These are phyloP conservation scores for Rosa hybrid DNA, from an alignment of 331 rosid genomes.

Conservation along the genomic window DNA sequence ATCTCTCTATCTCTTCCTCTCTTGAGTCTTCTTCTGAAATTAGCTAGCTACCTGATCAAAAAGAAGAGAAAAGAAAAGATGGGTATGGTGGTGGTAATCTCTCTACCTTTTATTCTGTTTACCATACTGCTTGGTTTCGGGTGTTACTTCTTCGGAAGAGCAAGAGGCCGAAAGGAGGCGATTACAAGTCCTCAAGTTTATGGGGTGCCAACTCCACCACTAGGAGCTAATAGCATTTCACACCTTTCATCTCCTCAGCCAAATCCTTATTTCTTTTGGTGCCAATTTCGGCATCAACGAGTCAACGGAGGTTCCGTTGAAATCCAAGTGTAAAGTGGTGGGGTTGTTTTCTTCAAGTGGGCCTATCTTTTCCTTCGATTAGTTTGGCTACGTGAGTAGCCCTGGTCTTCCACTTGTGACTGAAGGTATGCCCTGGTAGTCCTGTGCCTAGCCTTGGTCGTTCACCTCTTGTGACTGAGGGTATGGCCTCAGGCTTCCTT, in stretches of 20 bases:
- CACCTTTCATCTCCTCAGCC: constrained; percentile 37
- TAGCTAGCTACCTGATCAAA: not conserved
- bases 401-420: no score
- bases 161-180: constrained; percentile 61
- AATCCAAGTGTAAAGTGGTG: no score
- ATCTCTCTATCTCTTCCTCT: not conserved
- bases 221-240: constrained; percentile 27
- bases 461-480: no score
- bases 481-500: no score
- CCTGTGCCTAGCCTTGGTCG: no score
- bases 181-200: constrained; percentile 61
- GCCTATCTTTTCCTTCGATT: no score
- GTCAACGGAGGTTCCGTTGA: no score
- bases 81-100: constrained; percentile 91
- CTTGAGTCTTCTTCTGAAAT: constrained; percentile 6
- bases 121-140: constrained; percentile 76
- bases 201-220: constrained; percentile 80
- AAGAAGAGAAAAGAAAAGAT: constrained; percentile 25
- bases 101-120: constrained; percentile 78
- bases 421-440: no score
- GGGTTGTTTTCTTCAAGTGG: no score
- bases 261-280: constrained; percentile 22
- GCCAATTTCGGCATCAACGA: no score
- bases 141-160: constrained; percentile 75
- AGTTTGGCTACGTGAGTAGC: no score